Evolutionary conservation across 768 basidiomycete genomes (phyloP).

Genomic region (Sutorius australiensis): DNA sequence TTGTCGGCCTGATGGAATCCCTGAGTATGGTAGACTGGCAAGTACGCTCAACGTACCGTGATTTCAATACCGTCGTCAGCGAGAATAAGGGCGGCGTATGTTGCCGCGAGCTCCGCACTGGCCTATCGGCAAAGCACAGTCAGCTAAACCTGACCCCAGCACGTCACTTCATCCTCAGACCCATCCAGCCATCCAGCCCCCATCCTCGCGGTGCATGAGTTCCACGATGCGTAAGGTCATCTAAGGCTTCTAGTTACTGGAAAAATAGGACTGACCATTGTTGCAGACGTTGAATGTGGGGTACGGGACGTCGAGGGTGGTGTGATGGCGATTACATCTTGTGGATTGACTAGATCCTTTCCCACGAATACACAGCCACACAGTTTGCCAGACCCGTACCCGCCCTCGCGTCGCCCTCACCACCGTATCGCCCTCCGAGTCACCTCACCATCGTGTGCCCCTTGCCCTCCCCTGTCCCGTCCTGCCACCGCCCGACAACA

Average conservation of each 20-base stretch:
- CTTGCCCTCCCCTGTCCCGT: too few species aligned
- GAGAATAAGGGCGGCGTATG: constrained; percentile 97
- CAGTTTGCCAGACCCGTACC: too few species aligned
- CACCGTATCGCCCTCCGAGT: too few species aligned
- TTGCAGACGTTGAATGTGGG: constrained; percentile 6
- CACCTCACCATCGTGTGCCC: too few species aligned
- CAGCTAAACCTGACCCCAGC: constrained; percentile 5
- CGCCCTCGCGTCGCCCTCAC: too few species aligned
- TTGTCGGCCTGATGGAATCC: constrained; percentile 72
- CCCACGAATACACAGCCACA: constrained; percentile 16
- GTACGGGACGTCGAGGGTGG: constrained; percentile 14
- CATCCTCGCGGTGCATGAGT: background rate
- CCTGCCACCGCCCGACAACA: too few species aligned
- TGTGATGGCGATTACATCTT: constrained; percentile 4
- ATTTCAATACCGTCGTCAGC: constrained; percentile 97
- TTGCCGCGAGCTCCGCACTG: constrained; percentile 79
- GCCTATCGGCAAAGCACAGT: constrained; percentile 33
- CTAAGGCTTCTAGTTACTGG: background rate
- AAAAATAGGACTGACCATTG: constrained; percentile 25
- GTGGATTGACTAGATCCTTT: background rate
- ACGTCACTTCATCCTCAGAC: constrained; percentile 9
- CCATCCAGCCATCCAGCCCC: constrained; percentile 19
- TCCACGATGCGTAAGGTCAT: background rate
- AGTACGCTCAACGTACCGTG: constrained; percentile 63
- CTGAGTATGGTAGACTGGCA: background rate